Evolutionary conservation across 1,284 basidiomycete genomes (phyloP).

Genomic region (Cryptococcus sp.): DNA sequence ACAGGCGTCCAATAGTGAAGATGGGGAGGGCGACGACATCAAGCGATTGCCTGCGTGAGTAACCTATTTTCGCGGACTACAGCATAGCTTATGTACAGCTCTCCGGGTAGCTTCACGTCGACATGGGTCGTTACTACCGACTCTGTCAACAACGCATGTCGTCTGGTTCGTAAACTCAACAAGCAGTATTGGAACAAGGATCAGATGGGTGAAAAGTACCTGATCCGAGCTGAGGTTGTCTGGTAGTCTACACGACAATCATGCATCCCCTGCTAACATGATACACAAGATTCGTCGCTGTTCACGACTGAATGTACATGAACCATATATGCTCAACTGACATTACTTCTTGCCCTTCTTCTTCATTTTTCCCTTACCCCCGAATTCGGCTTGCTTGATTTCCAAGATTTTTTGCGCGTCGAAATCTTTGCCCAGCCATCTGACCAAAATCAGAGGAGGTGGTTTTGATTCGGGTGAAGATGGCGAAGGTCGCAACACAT

Average conservation of each 20-base stretch:
- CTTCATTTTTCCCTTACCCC: conserved; percentile 40
- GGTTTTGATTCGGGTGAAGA: conserved; percentile 5
- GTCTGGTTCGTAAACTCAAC: conserved; percentile 21
- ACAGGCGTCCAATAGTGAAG: neutral
- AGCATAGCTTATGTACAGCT: conserved; percentile 4
- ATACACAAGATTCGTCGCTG: too few relatives aligned
- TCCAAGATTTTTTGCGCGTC: conserved; percentile 40
- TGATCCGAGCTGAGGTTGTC: conserved; percentile 24
- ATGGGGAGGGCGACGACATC: conserved; percentile 1
- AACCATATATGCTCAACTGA: conserved; percentile 1
- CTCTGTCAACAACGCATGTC: conserved; percentile 23
- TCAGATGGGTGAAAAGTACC: conserved; percentile 12
- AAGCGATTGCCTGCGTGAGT: conserved; percentile 17
- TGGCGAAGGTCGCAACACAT: conserved; percentile 25
- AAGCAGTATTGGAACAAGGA: conserved; percentile 18
- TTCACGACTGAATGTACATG: too few relatives aligned
- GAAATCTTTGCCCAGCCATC: conserved; percentile 46
- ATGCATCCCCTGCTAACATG: too few relatives aligned
- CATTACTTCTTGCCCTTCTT: conserved; percentile 17
- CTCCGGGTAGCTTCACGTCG: conserved; percentile 10
- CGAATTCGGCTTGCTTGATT: conserved; percentile 48
- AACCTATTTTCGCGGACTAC: neutral
- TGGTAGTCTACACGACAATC: conserved; percentile 8
- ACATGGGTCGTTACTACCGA: conserved; percentile 21
- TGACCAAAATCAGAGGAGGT: conserved; percentile 39